Percentiles rank a stretch among this genome's conserved stretches.
Conservation (phyloP, 805 yeast species). For the Starmera dryadoides region DNA sequence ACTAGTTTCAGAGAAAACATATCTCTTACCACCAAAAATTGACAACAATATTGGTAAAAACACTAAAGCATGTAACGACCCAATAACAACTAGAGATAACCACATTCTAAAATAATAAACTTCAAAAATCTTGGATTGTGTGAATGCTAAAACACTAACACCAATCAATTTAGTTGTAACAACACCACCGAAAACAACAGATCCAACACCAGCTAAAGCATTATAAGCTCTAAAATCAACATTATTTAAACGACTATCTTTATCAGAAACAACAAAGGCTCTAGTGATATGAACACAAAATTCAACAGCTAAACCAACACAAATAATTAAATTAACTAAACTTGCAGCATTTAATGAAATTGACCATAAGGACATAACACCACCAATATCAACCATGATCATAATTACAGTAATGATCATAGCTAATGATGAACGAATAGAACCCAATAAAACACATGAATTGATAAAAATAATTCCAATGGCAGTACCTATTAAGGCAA, state of each 20-base stretch:
- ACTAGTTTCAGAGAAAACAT: constrained; percentile 29
- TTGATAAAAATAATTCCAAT: constrained; percentile 41
- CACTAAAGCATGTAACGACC: constrained; percentile 71
- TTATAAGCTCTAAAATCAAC: constrained; percentile 32
- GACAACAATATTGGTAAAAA: constrained; percentile 73
- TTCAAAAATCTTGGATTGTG: constrained; percentile 81
- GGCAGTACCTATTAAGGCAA: constrained; percentile 47
- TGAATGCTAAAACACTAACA: constrained; percentile 77
- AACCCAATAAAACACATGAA: constrained; percentile 58
- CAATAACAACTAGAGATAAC: constrained; percentile 70
- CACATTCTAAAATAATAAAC: constrained; percentile 94
- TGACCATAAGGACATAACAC: constrained; percentile 67
- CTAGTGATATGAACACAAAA: constrained; percentile 84
- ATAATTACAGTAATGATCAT: constrained; percentile 52
- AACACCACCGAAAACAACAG: constrained; percentile 85
- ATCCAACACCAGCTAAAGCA: constrained; percentile 76
- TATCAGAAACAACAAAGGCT: constrained; percentile 45
- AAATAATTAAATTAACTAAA: constrained; percentile 83
- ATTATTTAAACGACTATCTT: constrained; percentile 24
- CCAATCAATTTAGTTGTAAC: constrained; percentile 88
- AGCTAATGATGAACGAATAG: constrained; percentile 49
- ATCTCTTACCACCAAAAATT: constrained; percentile 53
- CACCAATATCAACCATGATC: constrained; percentile 69
- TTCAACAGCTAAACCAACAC: constrained; percentile 90
- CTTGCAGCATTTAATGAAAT: constrained; percentile 84